Evolutionary conservation across 2,329 filamentous ascomycete genomes (phyloP), one percentile per base, ranked within the genome.

Genomic region (Fusarium bactridioides): DNA sequence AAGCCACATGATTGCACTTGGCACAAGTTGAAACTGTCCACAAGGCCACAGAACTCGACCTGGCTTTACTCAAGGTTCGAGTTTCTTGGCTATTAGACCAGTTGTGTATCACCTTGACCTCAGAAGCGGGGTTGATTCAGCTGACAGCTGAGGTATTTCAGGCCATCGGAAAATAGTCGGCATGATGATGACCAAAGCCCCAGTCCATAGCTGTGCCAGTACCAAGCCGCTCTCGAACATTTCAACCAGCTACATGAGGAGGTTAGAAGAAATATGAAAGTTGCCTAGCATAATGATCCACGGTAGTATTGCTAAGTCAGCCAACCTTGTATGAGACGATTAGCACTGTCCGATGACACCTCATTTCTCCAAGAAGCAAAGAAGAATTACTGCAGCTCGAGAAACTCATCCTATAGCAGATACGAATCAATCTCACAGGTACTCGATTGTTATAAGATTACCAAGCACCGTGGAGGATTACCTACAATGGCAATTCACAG

Each of bases 201-300:
- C 11, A 10, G 6, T 15, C 19, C 27, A 19, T 9, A 4, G 0
- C 23, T 33, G 4, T 11, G n/a, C 4, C 1, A 23, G 10, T 4
- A 35, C 4, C 9, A 15, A 16, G 6, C 5, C 2, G 8, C 7
- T 21, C 2, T 29, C 4, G 11, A 3, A 29, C 5, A 9, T 13
- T n/a, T 18, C 4, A 4, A n/a, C 15, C 6, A n/a, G 4, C 7
- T 9, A 3, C 27, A 37, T 7, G 5, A 16, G 13, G 0, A 16
- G 2, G 0, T 37, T 37, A 4, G 7, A 19, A 4, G 12, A 3
- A 10, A 4, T 1, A 2, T 2, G 11, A 19, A 3, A 16, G 29
- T 50, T 18, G 3, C 15, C 7, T 2, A 2, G 3, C 45, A 48
- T 9, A 18, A n/a, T 31, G 10, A 11, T 48, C 1, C 15, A 31